A percentile compares a stretch with the other conserved stretches of the same genome.
These are phyloP conservation scores for Lunularia cruciata DNA, from an alignment of 225 moss, liverwort and hornwort genomes.

Conservation along the genomic window DNA sequence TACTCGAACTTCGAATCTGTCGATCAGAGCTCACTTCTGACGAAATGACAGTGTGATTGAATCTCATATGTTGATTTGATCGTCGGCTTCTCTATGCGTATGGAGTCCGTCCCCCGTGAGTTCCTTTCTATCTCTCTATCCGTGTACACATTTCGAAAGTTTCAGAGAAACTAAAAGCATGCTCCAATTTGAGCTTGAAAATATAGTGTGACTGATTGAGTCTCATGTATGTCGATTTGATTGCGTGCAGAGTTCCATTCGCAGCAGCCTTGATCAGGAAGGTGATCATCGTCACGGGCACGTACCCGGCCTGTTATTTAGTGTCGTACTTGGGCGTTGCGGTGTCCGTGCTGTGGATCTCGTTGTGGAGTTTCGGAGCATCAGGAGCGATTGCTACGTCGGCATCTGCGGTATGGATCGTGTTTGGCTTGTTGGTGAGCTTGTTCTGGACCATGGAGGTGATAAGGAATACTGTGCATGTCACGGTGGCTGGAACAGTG, in stretches of 20 bases:
- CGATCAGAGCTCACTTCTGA: no score
- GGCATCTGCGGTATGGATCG: constrained; percentile 46
- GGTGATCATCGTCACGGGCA: constrained; percentile 44
- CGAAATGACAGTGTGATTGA: no score
- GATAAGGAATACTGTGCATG: constrained; percentile 67
- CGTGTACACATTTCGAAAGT: no score
- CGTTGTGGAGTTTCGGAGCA: constrained; percentile 73
- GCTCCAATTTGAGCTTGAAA: no score
- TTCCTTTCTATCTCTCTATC: no score
- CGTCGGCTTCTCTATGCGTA: neutral
- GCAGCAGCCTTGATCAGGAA: constrained; percentile 54
- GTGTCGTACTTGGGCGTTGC: constrained; percentile 54
- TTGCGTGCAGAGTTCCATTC: constrained; percentile 53
- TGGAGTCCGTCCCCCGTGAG: no score
- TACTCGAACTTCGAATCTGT: neutral
- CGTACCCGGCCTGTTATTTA: constrained; percentile 40
- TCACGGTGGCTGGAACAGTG: constrained; percentile 66
- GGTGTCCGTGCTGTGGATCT: constrained; percentile 59
- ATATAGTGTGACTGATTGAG: no score
- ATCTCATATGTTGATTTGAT: no score
- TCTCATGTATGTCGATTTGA: neutral
- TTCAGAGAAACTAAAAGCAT: no score
- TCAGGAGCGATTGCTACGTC: constrained; percentile 57
- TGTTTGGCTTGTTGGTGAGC: constrained; percentile 42
- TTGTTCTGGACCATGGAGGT: constrained; percentile 85